Evolutionary conservation across 2,329 filamentous ascomycete genomes (phyloP), one percentile per base, ranked within the genome.

Genomic region (Beauveria rudraprayagi): DNA sequence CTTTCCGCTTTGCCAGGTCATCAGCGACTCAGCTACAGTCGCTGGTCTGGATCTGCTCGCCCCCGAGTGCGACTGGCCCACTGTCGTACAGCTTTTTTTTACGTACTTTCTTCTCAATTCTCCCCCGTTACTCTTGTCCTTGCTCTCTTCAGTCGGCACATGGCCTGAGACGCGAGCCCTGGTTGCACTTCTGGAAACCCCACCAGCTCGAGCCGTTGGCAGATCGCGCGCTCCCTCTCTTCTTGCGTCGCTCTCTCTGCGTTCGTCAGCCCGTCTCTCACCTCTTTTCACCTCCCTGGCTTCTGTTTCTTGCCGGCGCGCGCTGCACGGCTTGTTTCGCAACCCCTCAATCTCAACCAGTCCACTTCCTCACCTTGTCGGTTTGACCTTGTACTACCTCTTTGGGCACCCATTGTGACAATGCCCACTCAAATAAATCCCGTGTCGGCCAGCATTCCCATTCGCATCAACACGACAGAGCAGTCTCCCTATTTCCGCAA

Each of bases 361-460:
- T n/a, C 40, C 48, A n/a, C 17, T 11, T 28, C 40, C 19, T 22
- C 24, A 44, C 48, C 10, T 24, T 26, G 56, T 40, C 56, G 40
- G 34, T 52, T 59, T 44, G 56, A 11, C 37, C 40, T 59, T 41
- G 56, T 43, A 51, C 56, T 5, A 59, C 56, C 44, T 53, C 48
- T 46, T 59, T 16, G 56, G 56, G 50, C 58, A 60, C 50, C 58
- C 22, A 55, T 56, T 58, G 50, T 56, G 51, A 43, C 65, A 63
- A 76, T 76, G 74, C 72, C 74, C 61, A 73, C 74, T 64, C 74
- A 75, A 70, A 62, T 75, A 63, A 73, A 73, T 67, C 68, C 73
- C 61, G 72, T 74, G 67, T 68, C 72, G 65, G 68, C 70, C 65
- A 72, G 68, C 67, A 72, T 75, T 63, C 74, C 74, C 60, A 75